Evolutionary conservation across 192 early-diverging fungal species (phyloP).

Genomic region (Chytriomyces confervae): DNA sequence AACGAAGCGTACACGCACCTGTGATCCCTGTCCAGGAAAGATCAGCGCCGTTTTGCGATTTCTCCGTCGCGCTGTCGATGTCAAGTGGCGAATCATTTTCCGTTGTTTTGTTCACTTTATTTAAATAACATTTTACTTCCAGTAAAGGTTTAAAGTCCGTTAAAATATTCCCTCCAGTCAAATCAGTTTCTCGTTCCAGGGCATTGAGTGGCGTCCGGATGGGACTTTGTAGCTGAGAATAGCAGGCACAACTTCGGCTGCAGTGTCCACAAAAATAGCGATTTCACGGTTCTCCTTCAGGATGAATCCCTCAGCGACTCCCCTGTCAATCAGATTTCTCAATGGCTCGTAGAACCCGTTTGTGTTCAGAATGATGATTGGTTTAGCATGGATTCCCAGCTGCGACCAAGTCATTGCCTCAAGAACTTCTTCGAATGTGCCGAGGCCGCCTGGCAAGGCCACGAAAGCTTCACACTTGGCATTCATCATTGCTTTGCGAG

Average conservation of each 20-base stretch:
- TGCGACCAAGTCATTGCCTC: constrained; percentile 78
- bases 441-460: constrained; percentile 85
- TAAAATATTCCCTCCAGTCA: no score
- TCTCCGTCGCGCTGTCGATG: background rate
- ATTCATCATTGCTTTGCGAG: constrained; percentile 78
- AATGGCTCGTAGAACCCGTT: constrained; percentile 79
- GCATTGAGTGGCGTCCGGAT: background rate
- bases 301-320: constrained; percentile 72
- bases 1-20: constrained; percentile 21
- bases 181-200: background rate
- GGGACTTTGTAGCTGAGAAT: constrained; percentile 19
- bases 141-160: no score
- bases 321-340: constrained; percentile 64
- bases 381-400: constrained; percentile 81
- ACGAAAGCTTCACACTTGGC: constrained; percentile 75
- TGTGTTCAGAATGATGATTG: constrained; percentile 78
- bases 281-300: constrained; percentile 52
- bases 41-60: constrained; percentile 36
- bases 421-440: constrained; percentile 87
- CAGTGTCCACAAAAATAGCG: constrained; percentile 64
- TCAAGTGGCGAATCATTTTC: background rate
- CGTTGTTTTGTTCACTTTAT: background rate
- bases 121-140: no score
- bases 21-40: constrained; percentile 46
- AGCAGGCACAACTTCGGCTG: constrained; percentile 47